A percentile compares a stretch with the other conserved stretches of the same genome.
These are phyloP conservation scores for Durusdinium trenchii DNA, from an alignment of 73 alveolate genomes.

Conservation along the genomic window DNA sequence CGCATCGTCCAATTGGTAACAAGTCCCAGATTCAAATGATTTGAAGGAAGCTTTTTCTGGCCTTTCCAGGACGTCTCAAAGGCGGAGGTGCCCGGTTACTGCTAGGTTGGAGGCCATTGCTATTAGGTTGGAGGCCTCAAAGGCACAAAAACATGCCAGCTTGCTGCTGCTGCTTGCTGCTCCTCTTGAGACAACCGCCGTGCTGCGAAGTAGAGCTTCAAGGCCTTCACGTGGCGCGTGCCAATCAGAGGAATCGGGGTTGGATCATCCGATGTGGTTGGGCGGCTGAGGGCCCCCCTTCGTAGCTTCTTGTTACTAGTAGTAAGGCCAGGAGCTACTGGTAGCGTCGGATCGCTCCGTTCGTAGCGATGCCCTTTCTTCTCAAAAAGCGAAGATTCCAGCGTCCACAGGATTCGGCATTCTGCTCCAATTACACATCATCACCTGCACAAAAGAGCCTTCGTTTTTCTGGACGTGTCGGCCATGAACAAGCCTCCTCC, in stretches of 20 bases:
- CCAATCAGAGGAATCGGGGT: too few species aligned
- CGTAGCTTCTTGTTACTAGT: too few species aligned
- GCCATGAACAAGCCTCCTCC: neutral
- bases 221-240: too few species aligned
- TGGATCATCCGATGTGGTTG: too few species aligned
- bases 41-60: neutral
- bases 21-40: neutral
- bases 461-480: neutral
- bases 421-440: too few species aligned
- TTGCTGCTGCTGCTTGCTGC: neutral
- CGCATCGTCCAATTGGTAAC: neutral
- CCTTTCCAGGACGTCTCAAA: too few species aligned
- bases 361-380: too few species aligned
- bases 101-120: neutral
- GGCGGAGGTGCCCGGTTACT: neutral
- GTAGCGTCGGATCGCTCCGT: neutral
- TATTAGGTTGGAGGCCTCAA: neutral
- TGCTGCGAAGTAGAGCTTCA: constrained; percentile 78
- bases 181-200: constrained; percentile 76
- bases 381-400: too few species aligned
- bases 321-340: neutral
- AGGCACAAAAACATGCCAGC: neutral
- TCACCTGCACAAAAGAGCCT: neutral
- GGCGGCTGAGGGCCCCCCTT: too few species aligned
- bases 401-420: too few species aligned